Base-by-base conservation (phyloP, 148 eudicot genomes). In the Polygonum aviculare region DNA sequence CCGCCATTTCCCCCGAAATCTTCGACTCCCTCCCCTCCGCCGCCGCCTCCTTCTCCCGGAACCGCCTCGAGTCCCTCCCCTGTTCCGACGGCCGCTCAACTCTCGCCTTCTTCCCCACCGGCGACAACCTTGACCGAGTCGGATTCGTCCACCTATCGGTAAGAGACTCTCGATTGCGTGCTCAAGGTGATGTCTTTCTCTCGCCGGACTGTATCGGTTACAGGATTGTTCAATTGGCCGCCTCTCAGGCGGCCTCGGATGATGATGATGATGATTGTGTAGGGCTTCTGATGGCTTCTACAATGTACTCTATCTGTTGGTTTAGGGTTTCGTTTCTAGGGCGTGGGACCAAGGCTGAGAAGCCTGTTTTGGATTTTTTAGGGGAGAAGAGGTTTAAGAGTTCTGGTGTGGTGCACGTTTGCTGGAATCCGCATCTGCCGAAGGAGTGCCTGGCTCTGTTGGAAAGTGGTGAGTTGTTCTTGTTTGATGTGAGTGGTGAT, bases 271-370 rank as follows among this genome's bases (percentile, higher is more conserved):
- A 21, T 62, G 73, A 82, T 44, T 51, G 69, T 74, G 74, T 94
- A 80, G 98, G 97, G 76, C 87, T 76, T 81, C 69, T 94, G 80
- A 60, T 91, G 83, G 88, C 84, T 19, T 87, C 87, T 75, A 90
- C 79, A 39, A 52, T 77, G 79, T 72, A 39, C 19, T 77, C 79
- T 39, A 75, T 70, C 40, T 48, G 72, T 39, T 77, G 79, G 79
- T 70, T 77, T 33, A 50, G 52, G 22, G 75, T 55, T 74, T 11
- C 19, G 41, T 7, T 35, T 3, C n/a, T 40, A 65, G 41, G n/a
- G 41, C 35, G 71, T n/a, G 41, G 41, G 35, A 33, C 40, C n/a
- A 6, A 65, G 5, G 14, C 5, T 11, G 35, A 36, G 71, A 35
- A 15, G 19, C 71, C 44, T 12, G 71, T 65, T 35, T 65, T 65